Percentiles rank a stretch among this genome's conserved stretches.
Conservation (phyloP, 768 basidiomycete species). For the Lepiota venenata region DNA sequence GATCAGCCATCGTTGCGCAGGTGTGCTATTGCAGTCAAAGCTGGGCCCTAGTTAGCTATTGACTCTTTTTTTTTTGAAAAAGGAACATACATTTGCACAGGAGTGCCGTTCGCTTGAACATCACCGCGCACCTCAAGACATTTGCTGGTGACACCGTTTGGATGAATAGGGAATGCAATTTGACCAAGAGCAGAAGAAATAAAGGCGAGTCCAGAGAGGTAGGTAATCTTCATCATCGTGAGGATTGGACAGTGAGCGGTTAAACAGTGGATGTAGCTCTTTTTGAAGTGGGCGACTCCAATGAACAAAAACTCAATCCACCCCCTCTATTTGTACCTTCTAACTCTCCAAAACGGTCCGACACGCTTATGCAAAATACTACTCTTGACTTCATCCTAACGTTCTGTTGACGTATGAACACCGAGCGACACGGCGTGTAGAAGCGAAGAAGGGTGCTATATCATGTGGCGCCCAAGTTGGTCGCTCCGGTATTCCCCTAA, state of each 20-base stretch:
- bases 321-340: too few relatives aligned
- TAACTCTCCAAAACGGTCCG: too few relatives aligned
- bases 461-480: too few relatives aligned
- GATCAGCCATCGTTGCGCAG: slow-evolving; percentile 24
- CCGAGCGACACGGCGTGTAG: too few relatives aligned
- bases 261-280: neutral
- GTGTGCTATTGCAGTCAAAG: slow-evolving; percentile 24
- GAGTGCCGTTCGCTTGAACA: slow-evolving; percentile 18
- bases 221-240: neutral
- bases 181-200: neutral
- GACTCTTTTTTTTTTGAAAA: neutral
- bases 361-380: too few relatives aligned
- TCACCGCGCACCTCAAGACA: slow-evolving; percentile 22
- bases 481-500: too few relatives aligned
- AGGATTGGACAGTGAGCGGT: neutral
- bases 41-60: slow-evolving; percentile 8
- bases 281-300: too few relatives aligned
- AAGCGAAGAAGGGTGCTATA: too few relatives aligned
- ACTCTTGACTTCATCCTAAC: too few relatives aligned
- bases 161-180: slow-evolving; percentile 17
- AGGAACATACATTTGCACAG: slow-evolving; percentile 22
- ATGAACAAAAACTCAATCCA: too few relatives aligned
- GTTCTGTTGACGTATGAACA: too few relatives aligned
- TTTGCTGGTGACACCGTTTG: slow-evolving; percentile 20
- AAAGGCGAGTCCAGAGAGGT: neutral